A percentile compares a stretch with the other conserved stretches of the same genome.
Evolutionary conservation across 2,329 filamentous ascomycete species (phyloP).

Genomic region (Cladosporium sp.): DNA sequence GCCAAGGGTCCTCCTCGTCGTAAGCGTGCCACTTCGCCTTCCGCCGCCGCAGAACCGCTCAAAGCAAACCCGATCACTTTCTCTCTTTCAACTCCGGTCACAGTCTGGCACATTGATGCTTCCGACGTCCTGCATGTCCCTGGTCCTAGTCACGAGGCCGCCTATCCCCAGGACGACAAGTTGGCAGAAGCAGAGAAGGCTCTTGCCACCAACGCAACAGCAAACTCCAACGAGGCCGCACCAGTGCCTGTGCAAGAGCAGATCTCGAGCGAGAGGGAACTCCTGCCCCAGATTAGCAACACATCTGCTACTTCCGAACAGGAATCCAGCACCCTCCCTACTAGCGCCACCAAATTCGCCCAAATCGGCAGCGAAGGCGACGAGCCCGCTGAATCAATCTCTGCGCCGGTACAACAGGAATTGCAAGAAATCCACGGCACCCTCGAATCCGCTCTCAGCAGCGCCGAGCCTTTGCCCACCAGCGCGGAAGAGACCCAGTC

Average conservation of each 20-base stretch:
- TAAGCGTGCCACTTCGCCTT: slow-evolving; percentile 59
- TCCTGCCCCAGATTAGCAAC: slow-evolving; percentile 4
- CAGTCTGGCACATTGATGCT: slow-evolving; percentile 42
- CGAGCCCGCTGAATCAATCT: slow-evolving; percentile 17
- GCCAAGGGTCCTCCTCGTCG: slow-evolving; percentile 82
- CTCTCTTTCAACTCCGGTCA: slow-evolving; percentile 37
- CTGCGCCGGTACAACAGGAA: slow-evolving; percentile 14
- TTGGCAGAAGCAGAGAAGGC: slow-evolving; percentile 21
- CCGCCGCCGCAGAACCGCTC: slow-evolving; percentile 35
- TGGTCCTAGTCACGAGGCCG: slow-evolving; percentile 2
- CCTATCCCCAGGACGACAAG: not conserved
- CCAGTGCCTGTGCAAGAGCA: slow-evolving; percentile 19
- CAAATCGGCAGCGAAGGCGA: slow-evolving; percentile 15
- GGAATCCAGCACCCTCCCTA: not conserved
- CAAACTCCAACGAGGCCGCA: slow-evolving; percentile 24
- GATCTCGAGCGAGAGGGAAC: not conserved
- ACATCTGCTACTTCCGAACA: not conserved
- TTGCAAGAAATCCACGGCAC: slow-evolving; percentile 18
- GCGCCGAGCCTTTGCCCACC: slow-evolving; percentile 12
- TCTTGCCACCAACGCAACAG: slow-evolving; percentile 22
- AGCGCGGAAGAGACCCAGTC: slow-evolving; percentile 17
- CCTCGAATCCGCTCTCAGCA: slow-evolving; percentile 21
- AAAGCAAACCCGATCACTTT: slow-evolving; percentile 44
- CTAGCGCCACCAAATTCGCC: slow-evolving; percentile 1
- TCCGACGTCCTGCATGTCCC: slow-evolving; percentile 36